A percentile compares a stretch with the other conserved stretches of the same genome.
Evolutionary conservation across 2,329 filamentous ascomycete species (phyloP).

Genomic region (Talaromyces sp.): DNA sequence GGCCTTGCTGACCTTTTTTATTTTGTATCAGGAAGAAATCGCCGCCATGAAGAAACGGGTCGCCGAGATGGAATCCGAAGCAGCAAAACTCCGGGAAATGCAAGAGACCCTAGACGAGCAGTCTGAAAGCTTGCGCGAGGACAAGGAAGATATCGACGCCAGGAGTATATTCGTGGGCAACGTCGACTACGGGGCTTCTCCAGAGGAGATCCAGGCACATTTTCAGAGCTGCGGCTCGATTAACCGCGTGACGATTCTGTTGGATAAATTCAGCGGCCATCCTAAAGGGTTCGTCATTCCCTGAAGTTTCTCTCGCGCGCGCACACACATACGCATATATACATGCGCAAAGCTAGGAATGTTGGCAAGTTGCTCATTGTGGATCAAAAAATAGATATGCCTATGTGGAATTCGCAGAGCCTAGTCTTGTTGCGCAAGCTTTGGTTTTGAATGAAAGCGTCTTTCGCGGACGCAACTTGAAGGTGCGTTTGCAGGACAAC

Average conservation of each 20-base stretch:
- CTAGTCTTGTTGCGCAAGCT: constrained; percentile 84
- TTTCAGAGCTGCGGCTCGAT: constrained; percentile 97
- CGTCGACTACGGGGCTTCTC: constrained; percentile 93
- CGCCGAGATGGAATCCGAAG: constrained; percentile 87
- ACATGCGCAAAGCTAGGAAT: neutral
- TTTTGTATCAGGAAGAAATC: constrained; percentile 61
- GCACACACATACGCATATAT: neutral
- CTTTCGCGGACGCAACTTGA: constrained; percentile 90
- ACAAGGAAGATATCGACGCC: constrained; percentile 91
- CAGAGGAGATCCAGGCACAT: constrained; percentile 96
- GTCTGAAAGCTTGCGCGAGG: constrained; percentile 75
- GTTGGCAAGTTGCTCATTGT: constrained; percentile 12
- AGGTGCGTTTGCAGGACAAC: constrained; percentile 54
- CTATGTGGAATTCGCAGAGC: constrained; percentile 97
- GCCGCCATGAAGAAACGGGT: constrained; percentile 81
- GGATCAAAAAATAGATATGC: constrained; percentile 72
- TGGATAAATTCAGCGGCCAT: constrained; percentile 98
- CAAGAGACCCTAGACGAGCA: constrained; percentile 81
- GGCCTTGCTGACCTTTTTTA: neutral
- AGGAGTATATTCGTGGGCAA: constrained; percentile 98
- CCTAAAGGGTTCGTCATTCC: constrained; percentile 78
- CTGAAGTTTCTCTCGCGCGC: neutral
- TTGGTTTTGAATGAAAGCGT: constrained; percentile 94
- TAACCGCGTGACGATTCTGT: constrained; percentile 92
- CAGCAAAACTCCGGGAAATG: constrained; percentile 80